Evolutionary conservation across 208 protist species (phyloP).

Genomic region (Novymonas esmeraldas): DNA sequence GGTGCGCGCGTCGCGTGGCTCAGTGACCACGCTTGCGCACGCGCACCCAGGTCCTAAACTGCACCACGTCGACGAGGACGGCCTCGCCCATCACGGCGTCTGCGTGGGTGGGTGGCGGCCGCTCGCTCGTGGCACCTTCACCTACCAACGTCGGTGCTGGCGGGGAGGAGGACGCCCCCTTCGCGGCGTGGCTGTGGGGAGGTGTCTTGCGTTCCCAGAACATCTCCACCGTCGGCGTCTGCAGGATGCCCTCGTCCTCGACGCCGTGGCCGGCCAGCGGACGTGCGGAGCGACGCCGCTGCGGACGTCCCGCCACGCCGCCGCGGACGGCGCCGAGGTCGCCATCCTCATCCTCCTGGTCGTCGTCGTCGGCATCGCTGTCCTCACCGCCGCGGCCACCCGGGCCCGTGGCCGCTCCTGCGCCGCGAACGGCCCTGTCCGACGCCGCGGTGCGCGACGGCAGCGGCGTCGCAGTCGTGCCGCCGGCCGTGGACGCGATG

Average conservation of each 20-base stretch:
- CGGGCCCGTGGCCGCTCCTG: background rate
- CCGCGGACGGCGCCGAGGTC: background rate
- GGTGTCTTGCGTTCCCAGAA: constrained; percentile 55
- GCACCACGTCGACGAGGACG: constrained; percentile 77
- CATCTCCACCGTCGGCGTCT: constrained; percentile 70
- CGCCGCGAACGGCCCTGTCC: background rate
- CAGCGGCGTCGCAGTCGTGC: background rate
- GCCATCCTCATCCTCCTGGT: background rate
- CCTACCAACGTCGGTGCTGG: background rate
- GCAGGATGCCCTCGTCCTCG: constrained; percentile 41
- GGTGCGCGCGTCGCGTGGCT: background rate
- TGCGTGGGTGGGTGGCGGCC: constrained; percentile 1
- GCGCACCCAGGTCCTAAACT: constrained; percentile 61
- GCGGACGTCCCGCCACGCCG: background rate
- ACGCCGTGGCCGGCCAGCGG: constrained; percentile 31
- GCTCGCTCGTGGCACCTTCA: background rate
- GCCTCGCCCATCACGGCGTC: constrained; percentile 21
- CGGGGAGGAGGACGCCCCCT: background rate
- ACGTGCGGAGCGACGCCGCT: constrained; percentile 3
- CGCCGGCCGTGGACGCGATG: background rate
- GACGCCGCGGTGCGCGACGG: no score
- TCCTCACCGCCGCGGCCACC: background rate
- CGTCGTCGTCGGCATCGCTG: background rate
- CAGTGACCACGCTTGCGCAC: constrained; percentile 42
- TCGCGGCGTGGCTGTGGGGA: no score